These are phyloP conservation scores for Aaosphaeria arxii DNA, from an alignment of 2,329 filamentous ascomycete genomes.

Conservation along the genomic window DNA sequence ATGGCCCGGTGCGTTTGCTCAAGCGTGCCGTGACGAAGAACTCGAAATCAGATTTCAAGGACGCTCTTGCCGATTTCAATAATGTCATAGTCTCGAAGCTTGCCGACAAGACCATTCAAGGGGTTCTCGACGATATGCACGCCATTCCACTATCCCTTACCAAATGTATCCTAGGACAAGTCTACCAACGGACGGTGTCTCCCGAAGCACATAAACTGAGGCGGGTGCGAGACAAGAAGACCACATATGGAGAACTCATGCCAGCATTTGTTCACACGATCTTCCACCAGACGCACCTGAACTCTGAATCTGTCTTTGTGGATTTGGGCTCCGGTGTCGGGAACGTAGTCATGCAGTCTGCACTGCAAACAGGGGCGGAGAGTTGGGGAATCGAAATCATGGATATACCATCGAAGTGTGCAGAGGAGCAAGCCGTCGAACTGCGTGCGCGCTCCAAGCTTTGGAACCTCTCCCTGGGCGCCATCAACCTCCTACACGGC, in stretches of 20 bases:
- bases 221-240: slow-evolving; percentile 84
- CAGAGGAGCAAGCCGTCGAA: slow-evolving; percentile 75
- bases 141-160: slow-evolving; percentile 65
- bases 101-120: slow-evolving; percentile 67
- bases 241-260: slow-evolving; percentile 92
- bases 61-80: slow-evolving; percentile 77
- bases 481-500: slow-evolving; percentile 75
- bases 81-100: slow-evolving; percentile 62
- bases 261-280: slow-evolving; percentile 81
- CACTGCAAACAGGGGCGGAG: slow-evolving; percentile 88
- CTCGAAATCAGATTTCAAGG: slow-evolving; percentile 66
- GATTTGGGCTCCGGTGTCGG: slow-evolving; percentile 95
- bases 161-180: slow-evolving; percentile 79
- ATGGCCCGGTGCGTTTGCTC: slow-evolving; percentile 73
- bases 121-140: slow-evolving; percentile 67
- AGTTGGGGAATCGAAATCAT: slow-evolving; percentile 97
- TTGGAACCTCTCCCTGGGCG: slow-evolving; percentile 81
- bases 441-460: slow-evolving; percentile 81
- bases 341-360: slow-evolving; percentile 91
- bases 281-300: slow-evolving; percentile 73
- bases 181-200: slow-evolving; percentile 89
- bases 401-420: slow-evolving; percentile 81
- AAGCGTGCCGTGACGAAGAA: slow-evolving; percentile 70
- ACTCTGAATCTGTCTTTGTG: slow-evolving; percentile 82
- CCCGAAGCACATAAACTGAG: slow-evolving; percentile 80